Evolutionary conservation across 2,329 filamentous ascomycete species (phyloP).

Genomic region (Tolypocladium guangdongense): DNA sequence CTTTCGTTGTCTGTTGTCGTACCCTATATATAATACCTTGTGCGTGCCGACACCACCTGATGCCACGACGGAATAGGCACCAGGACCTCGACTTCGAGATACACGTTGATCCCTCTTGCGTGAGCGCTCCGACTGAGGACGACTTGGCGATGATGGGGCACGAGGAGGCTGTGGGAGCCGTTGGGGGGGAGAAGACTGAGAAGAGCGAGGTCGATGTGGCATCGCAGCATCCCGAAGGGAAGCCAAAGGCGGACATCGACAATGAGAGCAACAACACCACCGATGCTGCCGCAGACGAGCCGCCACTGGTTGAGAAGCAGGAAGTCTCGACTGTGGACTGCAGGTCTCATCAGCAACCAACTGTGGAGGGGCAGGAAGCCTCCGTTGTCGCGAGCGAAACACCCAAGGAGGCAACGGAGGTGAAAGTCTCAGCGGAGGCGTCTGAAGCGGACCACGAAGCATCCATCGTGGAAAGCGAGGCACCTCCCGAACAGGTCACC

Average conservation of each 20-base stretch:
- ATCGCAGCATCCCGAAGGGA: too few relatives aligned
- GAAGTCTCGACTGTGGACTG: background rate
- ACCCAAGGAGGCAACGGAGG: background rate
- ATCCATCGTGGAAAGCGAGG: background rate
- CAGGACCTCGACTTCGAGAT: slow-evolving; percentile 34
- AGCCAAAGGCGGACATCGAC: background rate
- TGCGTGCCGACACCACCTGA: background rate
- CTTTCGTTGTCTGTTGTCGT: background rate
- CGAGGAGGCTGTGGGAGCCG: background rate
- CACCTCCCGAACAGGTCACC: background rate
- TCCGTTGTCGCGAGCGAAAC: background rate
- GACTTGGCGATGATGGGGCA: slow-evolving; percentile 1
- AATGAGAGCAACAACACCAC: background rate
- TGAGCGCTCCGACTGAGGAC: slow-evolving; percentile 17
- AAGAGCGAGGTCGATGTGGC: background rate
- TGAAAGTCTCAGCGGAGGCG: background rate
- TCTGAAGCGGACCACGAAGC: background rate
- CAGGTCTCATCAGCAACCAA: background rate
- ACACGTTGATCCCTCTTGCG: slow-evolving; percentile 35
- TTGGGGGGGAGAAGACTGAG: background rate
- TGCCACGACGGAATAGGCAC: slow-evolving; percentile 16
- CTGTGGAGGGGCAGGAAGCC: background rate
- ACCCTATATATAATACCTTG: background rate
- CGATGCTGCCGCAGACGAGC: background rate
- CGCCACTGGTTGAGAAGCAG: background rate